Evolutionary conservation across 2,329 filamentous ascomycete genomes (phyloP).

Genomic region (Ambrosiella cleistominuta): DNA sequence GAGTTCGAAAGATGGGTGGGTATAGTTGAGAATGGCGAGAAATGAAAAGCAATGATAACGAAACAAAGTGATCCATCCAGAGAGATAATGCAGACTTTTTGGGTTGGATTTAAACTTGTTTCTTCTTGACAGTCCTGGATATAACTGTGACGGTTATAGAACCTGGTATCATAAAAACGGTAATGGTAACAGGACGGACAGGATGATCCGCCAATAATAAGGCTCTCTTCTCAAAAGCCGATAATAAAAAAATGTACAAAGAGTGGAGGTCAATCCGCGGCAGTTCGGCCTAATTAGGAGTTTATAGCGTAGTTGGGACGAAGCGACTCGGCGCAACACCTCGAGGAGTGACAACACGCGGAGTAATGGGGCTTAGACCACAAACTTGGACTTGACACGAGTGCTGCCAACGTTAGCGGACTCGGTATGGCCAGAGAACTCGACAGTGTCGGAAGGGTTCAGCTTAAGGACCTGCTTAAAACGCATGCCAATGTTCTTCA

Average conservation of each 20-base stretch:
- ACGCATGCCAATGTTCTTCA: conserved; percentile 66
- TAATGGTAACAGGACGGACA: neutral
- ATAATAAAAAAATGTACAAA: too few relatives aligned
- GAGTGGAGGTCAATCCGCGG: too few relatives aligned
- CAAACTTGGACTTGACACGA: conserved; percentile 86
- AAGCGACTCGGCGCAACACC: neutral
- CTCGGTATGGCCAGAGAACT: conserved; percentile 95
- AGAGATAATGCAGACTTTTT: neutral
- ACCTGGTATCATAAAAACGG: conserved; percentile 10
- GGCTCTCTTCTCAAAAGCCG: too few relatives aligned
- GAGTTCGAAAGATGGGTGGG: neutral
- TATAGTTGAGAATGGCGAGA: neutral
- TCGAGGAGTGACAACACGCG: neutral
- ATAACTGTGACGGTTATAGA: neutral
- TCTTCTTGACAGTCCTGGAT: neutral
- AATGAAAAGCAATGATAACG: neutral
- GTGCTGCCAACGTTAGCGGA: conserved; percentile 85
- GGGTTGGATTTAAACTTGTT: neutral
- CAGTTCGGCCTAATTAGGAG: too few relatives aligned
- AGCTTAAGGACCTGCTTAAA: conserved; percentile 90
- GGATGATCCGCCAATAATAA: neutral
- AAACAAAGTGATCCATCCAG: neutral
- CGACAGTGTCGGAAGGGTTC: conserved; percentile 57
- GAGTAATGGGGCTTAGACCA: conserved; percentile 38
- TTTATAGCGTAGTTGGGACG: neutral